Evolutionary conservation across 23 red algal genomes (phyloP).

Genomic region (Pyropia yezoensis): DNA sequence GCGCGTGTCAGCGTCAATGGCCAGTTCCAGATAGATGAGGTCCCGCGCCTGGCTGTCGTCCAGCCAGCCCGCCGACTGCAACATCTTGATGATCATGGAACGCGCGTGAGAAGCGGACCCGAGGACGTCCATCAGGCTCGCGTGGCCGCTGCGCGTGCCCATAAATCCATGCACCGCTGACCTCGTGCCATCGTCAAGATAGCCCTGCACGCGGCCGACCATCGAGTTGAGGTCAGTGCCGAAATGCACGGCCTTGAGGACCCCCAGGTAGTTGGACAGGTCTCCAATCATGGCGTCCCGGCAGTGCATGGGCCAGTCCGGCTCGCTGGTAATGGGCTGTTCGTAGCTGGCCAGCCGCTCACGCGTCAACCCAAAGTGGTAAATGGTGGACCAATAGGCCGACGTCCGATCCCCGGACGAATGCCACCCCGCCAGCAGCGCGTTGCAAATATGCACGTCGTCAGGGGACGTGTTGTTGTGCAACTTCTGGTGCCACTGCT

Average conservation of each 20-base stretch:
- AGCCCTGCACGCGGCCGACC: constrained; percentile 48
- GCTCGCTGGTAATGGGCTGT: constrained; percentile 61
- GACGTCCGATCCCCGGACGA: constrained; percentile 27
- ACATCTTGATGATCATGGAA: constrained; percentile 24
- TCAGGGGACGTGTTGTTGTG: constrained; percentile 90
- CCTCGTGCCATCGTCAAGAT: constrained; percentile 25
- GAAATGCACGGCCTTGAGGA: constrained; percentile 72
- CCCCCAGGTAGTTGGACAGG: constrained; percentile 39
- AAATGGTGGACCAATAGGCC: constrained; percentile 64
- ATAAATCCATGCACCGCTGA: constrained; percentile 57
- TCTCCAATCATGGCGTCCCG: constrained; percentile 69
- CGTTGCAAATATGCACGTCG: constrained; percentile 86
- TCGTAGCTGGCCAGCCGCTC: constrained; percentile 88
- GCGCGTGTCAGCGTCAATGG: constrained; percentile 59
- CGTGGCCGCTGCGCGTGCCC: constrained; percentile 14
- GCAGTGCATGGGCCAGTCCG: constrained; percentile 56
- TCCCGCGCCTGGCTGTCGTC: constrained; percentile 48
- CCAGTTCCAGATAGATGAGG: constrained; percentile 73
- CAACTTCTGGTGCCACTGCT: constrained; percentile 97
- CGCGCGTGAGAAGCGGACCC: constrained; percentile 30
- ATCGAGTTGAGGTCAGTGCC: constrained; percentile 82
- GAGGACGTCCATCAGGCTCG: constrained; percentile 36
- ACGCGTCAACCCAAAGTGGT: constrained; percentile 43
- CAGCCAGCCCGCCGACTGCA: constrained; percentile 29
- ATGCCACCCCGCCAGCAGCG: constrained; percentile 57